Conservation (phyloP, 2,329 filamentous ascomycete genomes). For the Phoma sp. region DNA sequence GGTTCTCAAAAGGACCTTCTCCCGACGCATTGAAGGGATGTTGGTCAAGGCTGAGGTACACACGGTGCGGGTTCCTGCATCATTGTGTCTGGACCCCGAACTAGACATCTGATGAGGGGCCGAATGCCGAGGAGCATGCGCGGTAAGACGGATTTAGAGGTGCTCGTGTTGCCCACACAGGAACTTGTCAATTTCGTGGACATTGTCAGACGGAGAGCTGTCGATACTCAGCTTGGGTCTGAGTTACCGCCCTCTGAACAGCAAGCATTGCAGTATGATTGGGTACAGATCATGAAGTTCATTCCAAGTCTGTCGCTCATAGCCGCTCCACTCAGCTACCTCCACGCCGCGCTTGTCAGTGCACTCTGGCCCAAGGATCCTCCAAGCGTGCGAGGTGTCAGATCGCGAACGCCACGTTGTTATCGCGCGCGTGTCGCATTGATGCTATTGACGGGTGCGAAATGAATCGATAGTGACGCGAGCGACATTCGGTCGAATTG, state of each 20-base stretch:
- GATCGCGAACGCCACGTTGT: slow-evolving; percentile 5
- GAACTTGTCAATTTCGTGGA: neutral
- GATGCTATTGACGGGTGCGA: slow-evolving; percentile 7
- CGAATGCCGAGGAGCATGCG: slow-evolving; percentile 8
- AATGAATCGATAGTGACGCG: slow-evolving; percentile 4
- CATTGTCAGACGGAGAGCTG: neutral
- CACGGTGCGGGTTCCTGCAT: slow-evolving; percentile 14
- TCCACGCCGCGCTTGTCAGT: neutral
- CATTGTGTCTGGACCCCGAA: slow-evolving; percentile 16
- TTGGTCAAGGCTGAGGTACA: slow-evolving; percentile 11
- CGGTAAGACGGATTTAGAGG: neutral
- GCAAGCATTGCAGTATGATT: neutral
- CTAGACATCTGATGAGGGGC: slow-evolving; percentile 9
- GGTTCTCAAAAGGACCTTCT: slow-evolving; percentile 7
- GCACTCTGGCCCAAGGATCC: slow-evolving; percentile 5
- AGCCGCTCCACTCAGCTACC: neutral
- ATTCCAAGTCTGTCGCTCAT: neutral
- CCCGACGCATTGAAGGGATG: slow-evolving; percentile 10
- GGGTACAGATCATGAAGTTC: neutral
- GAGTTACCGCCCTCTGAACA: neutral
- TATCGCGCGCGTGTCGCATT: slow-evolving; percentile 8
- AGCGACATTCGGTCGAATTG: neutral
- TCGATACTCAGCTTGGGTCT: slow-evolving; percentile 6
- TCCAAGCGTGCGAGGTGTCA: neutral
- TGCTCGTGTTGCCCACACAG: neutral